Evolutionary conservation across 495 filamentous ascomycete genomes (phyloP).

Genomic region (Tuber borchii): DNA sequence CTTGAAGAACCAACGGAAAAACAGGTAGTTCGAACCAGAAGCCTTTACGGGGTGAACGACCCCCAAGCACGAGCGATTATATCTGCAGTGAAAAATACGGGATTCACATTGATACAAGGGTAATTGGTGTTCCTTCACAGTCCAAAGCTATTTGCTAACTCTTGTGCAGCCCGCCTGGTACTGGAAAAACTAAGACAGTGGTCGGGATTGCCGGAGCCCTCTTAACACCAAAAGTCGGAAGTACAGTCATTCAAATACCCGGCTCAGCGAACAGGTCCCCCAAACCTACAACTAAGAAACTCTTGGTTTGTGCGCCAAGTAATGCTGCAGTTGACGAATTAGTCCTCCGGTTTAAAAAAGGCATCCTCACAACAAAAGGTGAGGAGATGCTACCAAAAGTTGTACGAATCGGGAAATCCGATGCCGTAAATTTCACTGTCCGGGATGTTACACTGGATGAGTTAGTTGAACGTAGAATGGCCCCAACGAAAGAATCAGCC

Average conservation of each 20-base stretch:
- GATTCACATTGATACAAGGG: constrained; percentile 92
- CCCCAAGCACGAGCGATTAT: constrained; percentile 90
- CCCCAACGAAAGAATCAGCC: constrained; percentile 45
- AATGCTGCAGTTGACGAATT: constrained; percentile 96
- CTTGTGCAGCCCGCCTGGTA: constrained; percentile 66
- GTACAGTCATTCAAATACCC: constrained; percentile 51
- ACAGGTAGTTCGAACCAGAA: constrained; percentile 57
- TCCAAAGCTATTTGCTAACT: constrained; percentile 11
- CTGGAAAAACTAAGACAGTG: constrained; percentile 97
- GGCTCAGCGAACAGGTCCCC: constrained; percentile 44
- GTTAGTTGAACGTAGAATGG: constrained; percentile 68
- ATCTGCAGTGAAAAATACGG: constrained; percentile 87
- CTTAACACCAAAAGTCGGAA: constrained; percentile 52
- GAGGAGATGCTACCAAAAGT: constrained; percentile 67
- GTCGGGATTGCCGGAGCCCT: constrained; percentile 90
- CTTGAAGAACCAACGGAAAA: constrained; percentile 70
- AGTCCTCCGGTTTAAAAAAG: constrained; percentile 84
- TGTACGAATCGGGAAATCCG: constrained; percentile 81
- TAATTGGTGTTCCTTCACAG: constrained; percentile 40
- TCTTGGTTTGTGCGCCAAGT: constrained; percentile 91
- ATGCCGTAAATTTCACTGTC: constrained; percentile 86
- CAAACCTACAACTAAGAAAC: constrained; percentile 59
- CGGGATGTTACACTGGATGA: constrained; percentile 91
- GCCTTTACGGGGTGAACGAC: constrained; percentile 73
- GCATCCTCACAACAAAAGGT: constrained; percentile 72